Conservation (phyloP, 169 alveolate genomes). For the Ichthyophthirius multifiliis region DNA sequence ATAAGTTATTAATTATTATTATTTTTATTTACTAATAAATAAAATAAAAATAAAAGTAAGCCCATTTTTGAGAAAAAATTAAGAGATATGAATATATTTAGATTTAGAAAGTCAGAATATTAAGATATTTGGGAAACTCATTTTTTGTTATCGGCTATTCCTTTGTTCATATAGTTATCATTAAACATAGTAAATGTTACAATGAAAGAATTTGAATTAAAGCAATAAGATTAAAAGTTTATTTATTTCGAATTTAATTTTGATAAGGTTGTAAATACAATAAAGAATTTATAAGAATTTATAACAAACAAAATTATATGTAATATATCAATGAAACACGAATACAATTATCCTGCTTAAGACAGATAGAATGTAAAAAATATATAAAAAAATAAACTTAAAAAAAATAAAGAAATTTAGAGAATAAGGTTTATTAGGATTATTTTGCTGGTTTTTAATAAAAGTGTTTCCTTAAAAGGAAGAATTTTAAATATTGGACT, state of each 20-base stretch:
- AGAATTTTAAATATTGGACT: slow-evolving; percentile 15
- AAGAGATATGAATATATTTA: slow-evolving; percentile 32
- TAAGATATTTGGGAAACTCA: slow-evolving; percentile 32
- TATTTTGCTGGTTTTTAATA: slow-evolving; percentile 31
- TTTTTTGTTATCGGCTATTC: neutral
- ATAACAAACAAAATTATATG: slow-evolving; percentile 8
- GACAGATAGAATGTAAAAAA: slow-evolving; percentile 13
- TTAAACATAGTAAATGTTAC: neutral
- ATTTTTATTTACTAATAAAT: too few relatives aligned
- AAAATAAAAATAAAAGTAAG: neutral
- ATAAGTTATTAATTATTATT: neutral
- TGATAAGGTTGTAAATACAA: neutral
- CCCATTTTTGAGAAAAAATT: neutral
- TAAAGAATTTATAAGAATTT: neutral
- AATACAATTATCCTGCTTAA: slow-evolving; percentile 4
- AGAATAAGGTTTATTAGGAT: slow-evolving; percentile 17
- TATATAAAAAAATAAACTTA: too few relatives aligned
- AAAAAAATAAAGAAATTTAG: slow-evolving; percentile 12
- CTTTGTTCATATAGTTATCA: neutral
- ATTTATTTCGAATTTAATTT: neutral
- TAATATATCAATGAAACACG: slow-evolving; percentile 15
- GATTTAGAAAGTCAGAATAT: slow-evolving; percentile 20
- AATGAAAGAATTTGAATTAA: neutral
- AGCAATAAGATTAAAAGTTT: neutral
- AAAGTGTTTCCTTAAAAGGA: slow-evolving; percentile 20